Evolutionary conservation across 2,329 filamentous ascomycete genomes (phyloP), one percentile per base, ranked within the genome.

Genomic region (Fusarium nematophilum): DNA sequence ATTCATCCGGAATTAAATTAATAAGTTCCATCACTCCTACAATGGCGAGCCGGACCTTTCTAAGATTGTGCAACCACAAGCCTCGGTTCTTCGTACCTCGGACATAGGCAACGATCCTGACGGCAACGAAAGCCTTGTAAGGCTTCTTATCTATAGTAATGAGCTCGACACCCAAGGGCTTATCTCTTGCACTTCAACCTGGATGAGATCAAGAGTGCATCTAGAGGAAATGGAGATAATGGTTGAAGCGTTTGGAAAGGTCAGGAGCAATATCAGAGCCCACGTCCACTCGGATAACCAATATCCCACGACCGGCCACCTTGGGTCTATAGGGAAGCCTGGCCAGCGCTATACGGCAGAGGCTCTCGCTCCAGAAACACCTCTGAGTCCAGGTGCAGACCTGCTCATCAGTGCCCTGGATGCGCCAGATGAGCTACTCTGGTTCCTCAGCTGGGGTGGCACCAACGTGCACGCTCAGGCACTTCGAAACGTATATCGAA

Each of bases 381-480:
- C 69, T 1, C 60, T 71, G 2, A 72, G 67, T 36, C 64, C 69
- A 17, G 81, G 80, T 11, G 75, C 71, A 3, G 60, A 79, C 40
- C 70, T 81, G 1, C 76, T 85, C 2, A 72, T 73, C 5, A 42
- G 69, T 1, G n/a, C 72, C 11, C 37, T 50, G 3, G 42, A 59
- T 5, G 43, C 50, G 4, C 44, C 48, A 3, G 25, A 46, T 2
- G 53, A 80, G 1, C 79, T 80, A 1, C 73, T 84, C 4, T 84
- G 80, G 79, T 69, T 84, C 4, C 75, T 83, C 2, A 73, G 74
- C 61, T 84, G 81, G 82, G 82, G 81, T 13, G 82, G 82, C 14
- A 76, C 78, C 17, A 84, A 83, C 53, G 75, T 78, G 1, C 76
- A 84, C 3, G 82, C 81, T 3, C 76, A 81, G 50, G 79, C 77